Base-by-base conservation (phyloP, 1,284 basidiomycete species). In the Amylostereum chailletii region DNA sequence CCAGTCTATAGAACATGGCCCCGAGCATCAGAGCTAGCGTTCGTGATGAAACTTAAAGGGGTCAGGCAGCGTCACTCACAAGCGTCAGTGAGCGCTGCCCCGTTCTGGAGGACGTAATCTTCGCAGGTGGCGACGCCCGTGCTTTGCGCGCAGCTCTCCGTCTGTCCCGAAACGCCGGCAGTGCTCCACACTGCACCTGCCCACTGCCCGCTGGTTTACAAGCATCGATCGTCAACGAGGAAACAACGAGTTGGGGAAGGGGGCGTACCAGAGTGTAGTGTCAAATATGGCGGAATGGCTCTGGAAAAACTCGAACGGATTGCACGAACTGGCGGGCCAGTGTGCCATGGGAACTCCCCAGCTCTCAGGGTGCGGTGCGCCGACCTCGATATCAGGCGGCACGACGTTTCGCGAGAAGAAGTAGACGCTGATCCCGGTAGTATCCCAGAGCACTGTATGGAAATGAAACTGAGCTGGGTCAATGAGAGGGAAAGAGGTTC, bases 121-220 rank as follows among this genome's bases (percentile, higher is more conserved):
- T 81, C 72, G 58, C 92, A 95, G 6, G 84, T 86, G 34, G 80
- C 67, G 64, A 81, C 83, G 43, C 90, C 90, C 11, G 92, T 94
- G 56, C 76, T 72, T 57, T 80, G 69, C n/a, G 87, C 86, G 60
- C 92, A 95, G 60, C 84, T 89, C 62, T 83, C 74, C 4, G 77
- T 78, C 67, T 93, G 88, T 46, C 91, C 90, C 4, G 87, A 86
- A 52, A 82, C 72, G 40, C 85, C 86, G 42, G 82, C 68, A 30
- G 65, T 54, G 46, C 65, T 70, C 91, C 91, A 94, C n/a, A 79
- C 84, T 41, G 71, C 72, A 46, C 83, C 81, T 9, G 91, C 91
- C 93, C 90, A 94, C 57, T 92, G 86, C 53, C 91, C 91, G 58
- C 90, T 90, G 58, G 8, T 31, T 6, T 34, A 32, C 27, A 49